Conservation (phyloP, 805 yeast genomes). For the Kockiozyma suomiensis region DNA sequence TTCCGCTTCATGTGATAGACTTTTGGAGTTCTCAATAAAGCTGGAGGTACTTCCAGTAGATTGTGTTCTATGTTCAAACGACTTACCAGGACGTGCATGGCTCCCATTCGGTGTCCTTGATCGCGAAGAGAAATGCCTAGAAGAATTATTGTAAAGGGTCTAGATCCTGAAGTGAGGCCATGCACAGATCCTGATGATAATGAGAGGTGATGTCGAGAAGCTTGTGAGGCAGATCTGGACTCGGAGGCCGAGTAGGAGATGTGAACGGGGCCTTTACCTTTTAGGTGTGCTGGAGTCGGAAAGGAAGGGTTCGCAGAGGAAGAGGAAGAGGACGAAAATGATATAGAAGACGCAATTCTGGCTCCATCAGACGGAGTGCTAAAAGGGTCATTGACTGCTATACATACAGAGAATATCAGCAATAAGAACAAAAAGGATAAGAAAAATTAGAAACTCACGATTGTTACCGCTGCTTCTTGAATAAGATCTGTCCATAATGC, state of each 20-base stretch:
- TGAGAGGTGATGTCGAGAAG: neutral
- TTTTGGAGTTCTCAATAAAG: neutral
- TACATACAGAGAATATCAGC: neutral
- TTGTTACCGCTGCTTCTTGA: too few relatives aligned
- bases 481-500: too few relatives aligned
- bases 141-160: constrained; percentile 1
- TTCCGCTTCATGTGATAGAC: neutral
- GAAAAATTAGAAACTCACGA: neutral
- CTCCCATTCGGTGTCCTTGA: too few relatives aligned
- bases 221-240: neutral
- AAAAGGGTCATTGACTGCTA: neutral
- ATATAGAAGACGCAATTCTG: neutral
- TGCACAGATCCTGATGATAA: neutral
- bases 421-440: neutral
- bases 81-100: too few relatives aligned
- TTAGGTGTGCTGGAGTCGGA: neutral
- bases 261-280: neutral
- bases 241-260: neutral
- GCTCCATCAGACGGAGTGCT: neutral
- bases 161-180: constrained; percentile 7
- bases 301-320: neutral
- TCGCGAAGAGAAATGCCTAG: neutral
- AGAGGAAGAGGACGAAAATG: neutral
- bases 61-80: too few relatives aligned
- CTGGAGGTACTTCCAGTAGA: neutral